phyloP scores from a whole-genome alignment of 2,329 filamentous ascomycete genomes.

The Hymenoscyphus albidus region DNA sequence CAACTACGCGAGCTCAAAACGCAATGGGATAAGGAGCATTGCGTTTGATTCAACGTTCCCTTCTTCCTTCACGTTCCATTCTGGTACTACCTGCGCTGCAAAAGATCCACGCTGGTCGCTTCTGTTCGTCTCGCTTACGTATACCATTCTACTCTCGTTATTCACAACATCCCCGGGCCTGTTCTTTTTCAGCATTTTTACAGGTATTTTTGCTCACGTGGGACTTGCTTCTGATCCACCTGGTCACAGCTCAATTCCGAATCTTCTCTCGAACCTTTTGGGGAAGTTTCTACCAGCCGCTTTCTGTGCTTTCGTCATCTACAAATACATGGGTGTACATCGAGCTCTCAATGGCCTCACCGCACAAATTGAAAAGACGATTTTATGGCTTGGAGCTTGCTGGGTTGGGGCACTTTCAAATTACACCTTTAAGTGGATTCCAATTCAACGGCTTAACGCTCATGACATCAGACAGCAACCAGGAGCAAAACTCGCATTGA shows the following conservation, averaged over 20 bases:
- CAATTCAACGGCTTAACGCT: slow-evolving; percentile 84
- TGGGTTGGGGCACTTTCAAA: slow-evolving; percentile 93
- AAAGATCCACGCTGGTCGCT: slow-evolving; percentile 80
- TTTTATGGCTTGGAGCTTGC: slow-evolving; percentile 84
- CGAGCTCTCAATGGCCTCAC: slow-evolving; percentile 68
- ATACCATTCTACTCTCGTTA: slow-evolving; percentile 72
- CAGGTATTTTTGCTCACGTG: slow-evolving; percentile 82
- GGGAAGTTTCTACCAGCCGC: slow-evolving; percentile 82
- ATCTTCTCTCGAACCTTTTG: slow-evolving; percentile 71
- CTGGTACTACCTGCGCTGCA: slow-evolving; percentile 62
- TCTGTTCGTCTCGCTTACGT: slow-evolving; percentile 74
- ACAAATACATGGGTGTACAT: slow-evolving; percentile 73
- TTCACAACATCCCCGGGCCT: slow-evolving; percentile 74
- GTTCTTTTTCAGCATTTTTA: slow-evolving; percentile 82
- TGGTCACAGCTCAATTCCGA: slow-evolving; percentile 59
- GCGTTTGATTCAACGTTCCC: slow-evolving; percentile 88
- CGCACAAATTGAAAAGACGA: slow-evolving; percentile 83
- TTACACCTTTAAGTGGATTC: slow-evolving; percentile 92
- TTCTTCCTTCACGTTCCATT: slow-evolving; percentile 74
- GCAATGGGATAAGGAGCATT: slow-evolving; percentile 72
- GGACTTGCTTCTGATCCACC: slow-evolving; percentile 88
- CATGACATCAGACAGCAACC: slow-evolving; percentile 88
- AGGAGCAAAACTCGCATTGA: slow-evolving; percentile 77
- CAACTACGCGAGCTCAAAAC: slow-evolving; percentile 59
- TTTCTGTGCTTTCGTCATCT: slow-evolving; percentile 85